Evolutionary conservation across 2,329 filamentous ascomycete species (phyloP).

Genomic region (Ceratocystis albifundus): DNA sequence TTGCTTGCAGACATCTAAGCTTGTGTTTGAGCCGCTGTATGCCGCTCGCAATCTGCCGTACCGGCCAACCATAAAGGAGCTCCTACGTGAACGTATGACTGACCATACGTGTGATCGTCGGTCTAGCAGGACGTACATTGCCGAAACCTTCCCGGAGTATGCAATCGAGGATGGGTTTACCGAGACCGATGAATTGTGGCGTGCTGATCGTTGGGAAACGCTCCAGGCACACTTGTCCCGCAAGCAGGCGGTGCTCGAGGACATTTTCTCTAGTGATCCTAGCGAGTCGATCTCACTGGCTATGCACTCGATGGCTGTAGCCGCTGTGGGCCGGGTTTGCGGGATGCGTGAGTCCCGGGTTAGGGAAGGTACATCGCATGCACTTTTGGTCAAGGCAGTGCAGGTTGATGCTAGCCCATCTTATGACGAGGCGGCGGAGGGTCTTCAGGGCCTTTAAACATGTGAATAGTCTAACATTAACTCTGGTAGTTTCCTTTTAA

Average conservation of each 20-base stretch:
- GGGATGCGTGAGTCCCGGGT: conserved; percentile 36
- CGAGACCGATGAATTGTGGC: conserved; percentile 46
- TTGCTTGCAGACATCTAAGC: conserved; percentile 45
- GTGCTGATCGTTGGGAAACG: conserved; percentile 38
- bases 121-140: conserved; percentile 38
- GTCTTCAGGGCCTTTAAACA: not conserved
- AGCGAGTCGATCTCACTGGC: conserved; percentile 38
- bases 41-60: conserved; percentile 33
- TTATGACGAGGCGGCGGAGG: conserved; percentile 15
- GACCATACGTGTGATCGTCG: conserved; percentile 52
- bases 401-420: conserved; percentile 21
- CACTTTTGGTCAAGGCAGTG: conserved; percentile 41
- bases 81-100: conserved; percentile 47
- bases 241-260: conserved; percentile 36
- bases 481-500: no score
- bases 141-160: conserved; percentile 39
- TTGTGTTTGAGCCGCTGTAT: conserved; percentile 39
- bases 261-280: conserved; percentile 35
- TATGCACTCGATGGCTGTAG: conserved; percentile 39
- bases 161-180: conserved; percentile 42
- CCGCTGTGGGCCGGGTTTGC: conserved; percentile 34
- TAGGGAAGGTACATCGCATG: conserved; percentile 43
- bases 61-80: conserved; percentile 44
- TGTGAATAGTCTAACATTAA: no score
- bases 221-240: conserved; percentile 36